Conservation (phyloP, 2,329 filamentous ascomycete species). For the Paramyrothecium sp. region DNA sequence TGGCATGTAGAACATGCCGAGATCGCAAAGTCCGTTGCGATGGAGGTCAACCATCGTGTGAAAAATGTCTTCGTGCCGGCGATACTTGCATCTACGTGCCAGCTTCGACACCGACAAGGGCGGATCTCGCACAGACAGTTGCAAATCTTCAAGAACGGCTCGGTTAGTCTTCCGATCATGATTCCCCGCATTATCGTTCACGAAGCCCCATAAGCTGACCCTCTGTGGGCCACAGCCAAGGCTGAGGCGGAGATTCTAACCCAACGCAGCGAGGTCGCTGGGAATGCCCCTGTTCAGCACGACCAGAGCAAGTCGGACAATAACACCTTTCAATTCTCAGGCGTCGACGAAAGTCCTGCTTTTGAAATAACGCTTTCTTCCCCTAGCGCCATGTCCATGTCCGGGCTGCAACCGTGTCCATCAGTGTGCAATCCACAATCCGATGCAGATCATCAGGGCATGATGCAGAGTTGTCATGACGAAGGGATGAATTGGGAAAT, state of each 20-base stretch:
- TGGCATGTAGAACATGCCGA: conserved; percentile 1
- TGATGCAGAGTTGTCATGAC: background rate
- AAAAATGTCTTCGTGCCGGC: conserved; percentile 4
- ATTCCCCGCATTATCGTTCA: background rate
- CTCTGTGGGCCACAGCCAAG: background rate
- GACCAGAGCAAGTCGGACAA: background rate
- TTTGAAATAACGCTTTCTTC: background rate
- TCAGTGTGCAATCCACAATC: background rate
- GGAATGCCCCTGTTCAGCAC: background rate
- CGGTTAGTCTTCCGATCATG: background rate
- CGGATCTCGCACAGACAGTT: conserved; percentile 4
- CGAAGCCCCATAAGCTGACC: background rate
- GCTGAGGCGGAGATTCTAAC: background rate
- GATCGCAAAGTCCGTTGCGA: conserved; percentile 7
- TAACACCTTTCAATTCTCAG: background rate
- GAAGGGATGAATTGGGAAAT: background rate
- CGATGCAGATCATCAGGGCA: background rate
- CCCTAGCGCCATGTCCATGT: background rate
- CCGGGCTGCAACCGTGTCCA: background rate
- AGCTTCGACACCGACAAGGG: background rate
- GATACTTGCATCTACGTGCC: conserved; percentile 5
- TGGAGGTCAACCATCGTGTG: conserved; percentile 4
- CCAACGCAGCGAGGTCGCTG: background rate
- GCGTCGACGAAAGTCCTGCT: background rate
- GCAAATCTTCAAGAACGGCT: conserved; percentile 1